Percentiles rank a stretch among this genome's conserved stretches.
Evolutionary conservation across 805 yeast species (phyloP).

Genomic region (Cyberlindnera mycetangii): DNA sequence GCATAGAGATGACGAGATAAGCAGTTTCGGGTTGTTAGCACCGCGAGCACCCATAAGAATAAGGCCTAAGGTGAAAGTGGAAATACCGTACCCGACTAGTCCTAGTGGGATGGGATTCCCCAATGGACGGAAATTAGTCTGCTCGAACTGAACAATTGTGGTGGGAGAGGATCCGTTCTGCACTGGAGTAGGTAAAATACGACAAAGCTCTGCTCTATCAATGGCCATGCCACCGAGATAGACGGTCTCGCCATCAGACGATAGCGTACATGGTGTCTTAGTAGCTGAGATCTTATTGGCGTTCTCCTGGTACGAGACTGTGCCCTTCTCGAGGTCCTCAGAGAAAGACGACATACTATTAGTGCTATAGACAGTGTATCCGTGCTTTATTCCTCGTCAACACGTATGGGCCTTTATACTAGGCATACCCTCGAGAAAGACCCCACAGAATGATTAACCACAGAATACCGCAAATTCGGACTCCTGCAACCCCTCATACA

Average conservation of each 20-base stretch:
- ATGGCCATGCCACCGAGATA: constrained; percentile 40
- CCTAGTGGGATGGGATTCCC: constrained; percentile 53
- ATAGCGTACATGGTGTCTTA: constrained; percentile 17
- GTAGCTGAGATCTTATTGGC: constrained; percentile 3
- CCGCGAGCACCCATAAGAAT: constrained; percentile 44
- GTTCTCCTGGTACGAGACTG: constrained; percentile 8
- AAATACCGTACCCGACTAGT: constrained; percentile 44
- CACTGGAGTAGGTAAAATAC: constrained; percentile 42
- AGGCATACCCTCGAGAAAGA: background rate
- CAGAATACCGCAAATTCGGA: background rate
- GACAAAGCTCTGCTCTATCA: constrained; percentile 51
- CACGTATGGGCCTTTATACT: background rate
- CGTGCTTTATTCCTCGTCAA: background rate
- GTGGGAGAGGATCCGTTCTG: no score
- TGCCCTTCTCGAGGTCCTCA: constrained; percentile 18
- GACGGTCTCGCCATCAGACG: constrained; percentile 34
- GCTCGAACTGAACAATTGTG: constrained; percentile 26
- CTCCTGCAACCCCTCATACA: background rate
- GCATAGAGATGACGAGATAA: constrained; percentile 45
- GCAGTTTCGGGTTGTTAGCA: constrained; percentile 40
- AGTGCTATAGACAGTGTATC: background rate
- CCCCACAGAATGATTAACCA: background rate
- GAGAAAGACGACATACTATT: constrained; percentile 1
- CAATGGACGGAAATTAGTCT: constrained; percentile 30
- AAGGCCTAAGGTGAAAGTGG: constrained; percentile 47